A percentile compares a stretch with the other conserved stretches of the same genome.
These are phyloP conservation scores for Blastobotrys petasosporus DNA, from an alignment of 1,139 yeast genomes.

Conservation along the genomic window DNA sequence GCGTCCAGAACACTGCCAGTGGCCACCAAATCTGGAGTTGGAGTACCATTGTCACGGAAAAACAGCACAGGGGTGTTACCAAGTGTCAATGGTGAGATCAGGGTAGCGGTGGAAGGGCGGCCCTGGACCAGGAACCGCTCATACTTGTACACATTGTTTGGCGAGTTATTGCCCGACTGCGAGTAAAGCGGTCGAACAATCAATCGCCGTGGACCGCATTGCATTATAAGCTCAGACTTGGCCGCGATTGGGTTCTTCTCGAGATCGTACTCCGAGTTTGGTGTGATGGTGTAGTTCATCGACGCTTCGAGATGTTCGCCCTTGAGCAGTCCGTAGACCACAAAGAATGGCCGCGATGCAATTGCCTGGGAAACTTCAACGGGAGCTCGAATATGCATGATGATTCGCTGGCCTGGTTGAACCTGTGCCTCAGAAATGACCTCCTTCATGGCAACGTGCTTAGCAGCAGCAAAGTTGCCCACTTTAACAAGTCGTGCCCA, in stretches of 20 bases:
- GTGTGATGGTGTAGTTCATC: conserved; percentile 71
- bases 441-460: conserved; percentile 62
- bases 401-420: conserved; percentile 59
- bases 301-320: conserved; percentile 86
- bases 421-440: conserved; percentile 48
- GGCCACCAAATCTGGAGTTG: conserved; percentile 69
- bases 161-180: conserved; percentile 60
- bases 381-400: conserved; percentile 60
- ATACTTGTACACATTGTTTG: conserved; percentile 82
- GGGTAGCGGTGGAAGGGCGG: conserved; percentile 69
- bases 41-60: conserved; percentile 46
- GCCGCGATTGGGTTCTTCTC: conserved; percentile 71
- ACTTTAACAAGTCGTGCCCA: conserved; percentile 75
- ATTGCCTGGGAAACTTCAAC: conserved; percentile 33
- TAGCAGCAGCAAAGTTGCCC: conserved; percentile 71
- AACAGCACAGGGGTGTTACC: conserved; percentile 47
- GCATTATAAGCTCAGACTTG: conserved; percentile 72
- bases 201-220: conserved; percentile 90
- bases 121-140: conserved; percentile 83
- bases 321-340: conserved; percentile 65
- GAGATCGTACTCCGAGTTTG: conserved; percentile 71
- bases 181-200: conserved; percentile 81
- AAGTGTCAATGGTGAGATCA: conserved; percentile 84
- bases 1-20: conserved; percentile 86
- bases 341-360: conserved; percentile 41